Evolutionary conservation across 352 stramenopile genomes (phyloP).

Genomic region (Pythium phragmiticola): DNA sequence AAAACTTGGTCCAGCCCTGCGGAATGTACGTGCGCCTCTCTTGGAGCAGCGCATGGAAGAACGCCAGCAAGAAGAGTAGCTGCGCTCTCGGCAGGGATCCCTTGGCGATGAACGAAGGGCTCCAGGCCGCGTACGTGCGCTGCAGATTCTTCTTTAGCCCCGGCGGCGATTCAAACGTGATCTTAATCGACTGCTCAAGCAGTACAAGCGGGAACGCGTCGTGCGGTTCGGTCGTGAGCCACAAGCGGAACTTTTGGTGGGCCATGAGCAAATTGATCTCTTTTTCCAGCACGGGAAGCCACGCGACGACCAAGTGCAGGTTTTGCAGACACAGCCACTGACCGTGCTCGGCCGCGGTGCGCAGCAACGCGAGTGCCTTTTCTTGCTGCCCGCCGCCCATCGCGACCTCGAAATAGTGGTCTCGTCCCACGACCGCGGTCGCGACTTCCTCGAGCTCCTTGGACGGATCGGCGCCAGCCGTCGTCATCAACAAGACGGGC

Average conservation of each 20-base stretch:
- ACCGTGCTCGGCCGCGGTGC: constrained; percentile 70
- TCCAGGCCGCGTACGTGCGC: constrained; percentile 89
- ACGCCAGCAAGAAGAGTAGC: constrained; percentile 87
- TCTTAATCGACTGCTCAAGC: constrained; percentile 92
- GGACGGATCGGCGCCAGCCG: constrained; percentile 91
- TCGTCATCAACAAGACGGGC: constrained; percentile 91
- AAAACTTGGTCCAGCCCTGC: constrained; percentile 96
- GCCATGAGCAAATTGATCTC: constrained; percentile 69
- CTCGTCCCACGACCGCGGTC: constrained; percentile 71
- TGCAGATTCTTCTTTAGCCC: constrained; percentile 96
- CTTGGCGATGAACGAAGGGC: constrained; percentile 64
- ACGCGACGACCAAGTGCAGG: constrained; percentile 93
- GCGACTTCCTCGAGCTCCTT: constrained; percentile 94
- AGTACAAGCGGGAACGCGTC: constrained; percentile 89
- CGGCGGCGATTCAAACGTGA: constrained; percentile 94
- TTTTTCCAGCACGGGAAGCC: constrained; percentile 92
- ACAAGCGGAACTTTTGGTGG: constrained; percentile 92
- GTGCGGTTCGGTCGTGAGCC: constrained; percentile 93
- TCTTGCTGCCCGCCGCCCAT: constrained; percentile 95
- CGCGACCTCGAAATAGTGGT: constrained; percentile 91
- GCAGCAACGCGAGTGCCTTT: constrained; percentile 84
- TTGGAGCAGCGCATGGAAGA: constrained; percentile 88
- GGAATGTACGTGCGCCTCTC: constrained; percentile 92
- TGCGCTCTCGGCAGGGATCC: constrained; percentile 47
- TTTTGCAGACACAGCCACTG: constrained; percentile 97